Evolutionary conservation across 2,329 filamentous ascomycete genomes (phyloP).

Genomic region (Conoideocrella luteorostrata): DNA sequence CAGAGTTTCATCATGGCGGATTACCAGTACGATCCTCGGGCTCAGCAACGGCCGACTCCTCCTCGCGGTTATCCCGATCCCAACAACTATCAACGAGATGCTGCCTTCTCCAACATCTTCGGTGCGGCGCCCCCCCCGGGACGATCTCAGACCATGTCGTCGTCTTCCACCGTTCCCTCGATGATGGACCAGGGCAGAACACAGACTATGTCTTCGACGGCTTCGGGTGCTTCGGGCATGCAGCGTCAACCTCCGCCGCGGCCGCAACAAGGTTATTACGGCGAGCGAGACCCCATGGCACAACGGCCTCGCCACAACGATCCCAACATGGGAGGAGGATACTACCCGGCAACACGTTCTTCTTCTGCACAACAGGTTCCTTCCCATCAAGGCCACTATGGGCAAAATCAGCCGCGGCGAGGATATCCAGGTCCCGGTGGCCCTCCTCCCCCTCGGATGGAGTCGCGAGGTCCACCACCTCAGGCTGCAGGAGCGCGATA

Average conservation of each 20-base stretch:
- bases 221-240: constrained; percentile 41
- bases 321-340: constrained; percentile 40
- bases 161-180: constrained; percentile 54
- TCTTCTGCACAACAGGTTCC: constrained; percentile 39
- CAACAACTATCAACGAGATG: constrained; percentile 71
- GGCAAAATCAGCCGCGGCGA: constrained; percentile 36
- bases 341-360: constrained; percentile 48
- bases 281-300: constrained; percentile 22
- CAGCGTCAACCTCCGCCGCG: constrained; percentile 59
- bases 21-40: constrained; percentile 49
- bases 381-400: constrained; percentile 38
- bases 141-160: constrained; percentile 92
- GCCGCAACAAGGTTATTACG: constrained; percentile 34
- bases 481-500: constrained; percentile 32
- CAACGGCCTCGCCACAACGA: constrained; percentile 25
- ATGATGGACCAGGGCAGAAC: constrained; percentile 59
- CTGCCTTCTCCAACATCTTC: constrained; percentile 94
- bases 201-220: constrained; percentile 64
- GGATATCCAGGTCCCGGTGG: constrained; percentile 37
- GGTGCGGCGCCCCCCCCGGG: constrained; percentile 79
- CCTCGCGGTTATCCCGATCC: constrained; percentile 43
- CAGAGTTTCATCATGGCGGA: constrained; percentile 43
- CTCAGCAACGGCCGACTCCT: constrained; percentile 31
- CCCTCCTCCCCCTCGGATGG: constrained; percentile 57
- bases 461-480: constrained; percentile 50